Percentiles rank a stretch among this genome's conserved stretches.
Evolutionary conservation across 768 basidiomycete genomes (phyloP).

Genomic region (Postia placenta): DNA sequence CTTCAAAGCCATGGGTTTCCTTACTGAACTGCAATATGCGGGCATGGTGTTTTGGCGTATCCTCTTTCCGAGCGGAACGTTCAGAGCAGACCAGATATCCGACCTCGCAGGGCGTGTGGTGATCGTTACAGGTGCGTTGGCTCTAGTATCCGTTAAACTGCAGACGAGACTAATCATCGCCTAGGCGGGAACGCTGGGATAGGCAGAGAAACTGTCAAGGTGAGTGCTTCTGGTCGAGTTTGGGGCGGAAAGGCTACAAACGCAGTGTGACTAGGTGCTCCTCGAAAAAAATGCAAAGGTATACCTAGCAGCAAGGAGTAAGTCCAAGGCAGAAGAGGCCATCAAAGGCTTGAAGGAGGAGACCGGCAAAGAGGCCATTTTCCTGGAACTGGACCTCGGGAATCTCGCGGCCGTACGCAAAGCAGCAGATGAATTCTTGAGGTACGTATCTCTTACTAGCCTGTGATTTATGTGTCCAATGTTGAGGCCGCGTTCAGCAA

Average conservation of each 20-base stretch:
- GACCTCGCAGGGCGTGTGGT: constrained; percentile 31
- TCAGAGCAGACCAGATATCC: constrained; percentile 32
- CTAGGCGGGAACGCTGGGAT: constrained; percentile 39
- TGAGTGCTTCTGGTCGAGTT: constrained; percentile 10
- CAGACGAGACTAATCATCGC: background rate
- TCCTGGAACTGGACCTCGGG: constrained; percentile 38
- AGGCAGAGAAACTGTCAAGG: constrained; percentile 56
- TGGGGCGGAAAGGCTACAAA: background rate
- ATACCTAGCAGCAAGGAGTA: constrained; percentile 49
- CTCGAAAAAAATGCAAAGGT: constrained; percentile 58
- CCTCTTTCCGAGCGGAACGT: constrained; percentile 7
- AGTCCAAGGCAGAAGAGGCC: constrained; percentile 38
- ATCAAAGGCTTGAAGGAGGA: constrained; percentile 45
- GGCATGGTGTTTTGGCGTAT: background rate
- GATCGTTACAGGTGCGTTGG: constrained; percentile 27
- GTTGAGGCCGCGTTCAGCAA: constrained; percentile 36
- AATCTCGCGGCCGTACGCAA: constrained; percentile 31
- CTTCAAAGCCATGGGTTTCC: background rate
- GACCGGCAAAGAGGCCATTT: constrained; percentile 39
- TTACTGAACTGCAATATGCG: background rate
- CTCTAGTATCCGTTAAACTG: background rate
- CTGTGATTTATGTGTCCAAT: constrained; percentile 22
- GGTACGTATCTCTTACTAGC: constrained; percentile 16
- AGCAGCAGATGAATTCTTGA: constrained; percentile 31
- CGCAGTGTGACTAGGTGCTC: constrained; percentile 33